Evolutionary conservation across 2,329 filamentous ascomycete genomes (phyloP).

Genomic region (Onygenales sp.): DNA sequence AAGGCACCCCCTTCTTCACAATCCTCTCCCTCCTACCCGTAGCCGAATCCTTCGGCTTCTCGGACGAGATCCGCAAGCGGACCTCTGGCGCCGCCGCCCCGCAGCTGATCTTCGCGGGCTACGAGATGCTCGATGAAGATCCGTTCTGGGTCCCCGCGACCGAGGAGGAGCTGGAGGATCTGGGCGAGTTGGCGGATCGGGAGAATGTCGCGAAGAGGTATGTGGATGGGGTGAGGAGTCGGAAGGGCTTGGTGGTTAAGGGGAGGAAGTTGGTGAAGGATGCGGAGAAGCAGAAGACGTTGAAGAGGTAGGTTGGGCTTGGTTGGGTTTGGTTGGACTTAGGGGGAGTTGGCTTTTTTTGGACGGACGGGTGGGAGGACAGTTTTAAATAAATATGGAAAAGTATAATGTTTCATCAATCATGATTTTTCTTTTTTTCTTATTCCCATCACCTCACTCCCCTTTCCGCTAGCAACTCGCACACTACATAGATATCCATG

Average conservation of each 20-base stretch:
- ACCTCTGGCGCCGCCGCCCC: constrained; percentile 85
- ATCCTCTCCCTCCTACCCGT: constrained; percentile 82
- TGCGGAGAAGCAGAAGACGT: constrained; percentile 82
- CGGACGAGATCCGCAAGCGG: constrained; percentile 90
- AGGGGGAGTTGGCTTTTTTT: background rate
- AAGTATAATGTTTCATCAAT: background rate
- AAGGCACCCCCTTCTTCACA: constrained; percentile 93
- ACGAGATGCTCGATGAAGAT: constrained; percentile 87
- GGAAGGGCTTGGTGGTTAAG: constrained; percentile 82
- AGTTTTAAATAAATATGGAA: background rate
- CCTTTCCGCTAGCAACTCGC: no score
- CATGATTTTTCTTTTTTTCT: background rate
- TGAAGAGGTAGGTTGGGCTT: constrained; percentile 44
- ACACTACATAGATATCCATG: no score
- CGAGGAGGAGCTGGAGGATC: constrained; percentile 90
- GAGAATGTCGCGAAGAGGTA: constrained; percentile 96
- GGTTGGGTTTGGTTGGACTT: background rate
- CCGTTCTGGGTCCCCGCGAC: constrained; percentile 97
- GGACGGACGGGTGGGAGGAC: background rate
- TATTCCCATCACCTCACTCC: background rate
- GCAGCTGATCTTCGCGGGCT: constrained; percentile 87
- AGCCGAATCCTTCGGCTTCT: constrained; percentile 91
- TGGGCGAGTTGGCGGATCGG: constrained; percentile 84
- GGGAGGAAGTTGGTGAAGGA: constrained; percentile 64
- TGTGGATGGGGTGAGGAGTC: constrained; percentile 75